Conservation (phyloP, 768 basidiomycete species). For the Candolleomyces efflorescens region DNA sequence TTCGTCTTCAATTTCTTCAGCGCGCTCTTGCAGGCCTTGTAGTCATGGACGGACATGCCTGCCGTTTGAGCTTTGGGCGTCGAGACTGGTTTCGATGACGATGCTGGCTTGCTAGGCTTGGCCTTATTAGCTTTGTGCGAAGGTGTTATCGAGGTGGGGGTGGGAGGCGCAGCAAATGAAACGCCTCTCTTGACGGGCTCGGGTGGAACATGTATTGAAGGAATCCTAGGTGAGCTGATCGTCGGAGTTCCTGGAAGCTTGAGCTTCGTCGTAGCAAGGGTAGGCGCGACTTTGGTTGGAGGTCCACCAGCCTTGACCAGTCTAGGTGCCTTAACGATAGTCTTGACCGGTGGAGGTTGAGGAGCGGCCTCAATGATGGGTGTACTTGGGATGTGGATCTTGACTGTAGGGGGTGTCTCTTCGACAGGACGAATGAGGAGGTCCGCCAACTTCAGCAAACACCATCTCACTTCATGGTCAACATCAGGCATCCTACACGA, state of each 20-base stretch:
- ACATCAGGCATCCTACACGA: constrained; percentile 58
- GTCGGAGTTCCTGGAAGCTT: constrained; percentile 43
- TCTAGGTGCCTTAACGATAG: constrained; percentile 39
- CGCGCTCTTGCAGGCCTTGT: constrained; percentile 69
- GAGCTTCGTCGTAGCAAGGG: constrained; percentile 46
- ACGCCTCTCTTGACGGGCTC: constrained; percentile 31
- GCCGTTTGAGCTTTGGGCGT: constrained; percentile 67
- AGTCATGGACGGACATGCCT: constrained; percentile 75
- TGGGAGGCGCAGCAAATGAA: constrained; percentile 30
- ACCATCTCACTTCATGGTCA: constrained; percentile 90
- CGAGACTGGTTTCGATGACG: constrained; percentile 38
- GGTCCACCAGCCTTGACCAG: constrained; percentile 34
- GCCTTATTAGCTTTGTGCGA: constrained; percentile 16
- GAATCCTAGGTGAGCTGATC: constrained; percentile 19
- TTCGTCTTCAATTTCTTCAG: constrained; percentile 76
- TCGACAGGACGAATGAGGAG: constrained; percentile 78
- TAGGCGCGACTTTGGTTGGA: constrained; percentile 30
- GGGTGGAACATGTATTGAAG: constrained; percentile 25
- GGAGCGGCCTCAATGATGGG: constrained; percentile 64
- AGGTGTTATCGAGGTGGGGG: neutral
- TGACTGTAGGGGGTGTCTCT: constrained; percentile 83
- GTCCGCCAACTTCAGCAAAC: constrained; percentile 87
- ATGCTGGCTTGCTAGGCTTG: neutral
- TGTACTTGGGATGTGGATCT: constrained; percentile 72
- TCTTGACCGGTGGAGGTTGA: constrained; percentile 50